A percentile compares a stretch with the other conserved stretches of the same genome.
phyloP scores from a whole-genome alignment of 2,329 filamentous ascomycete species.

The Neophaeococcomyces aloes region DNA sequence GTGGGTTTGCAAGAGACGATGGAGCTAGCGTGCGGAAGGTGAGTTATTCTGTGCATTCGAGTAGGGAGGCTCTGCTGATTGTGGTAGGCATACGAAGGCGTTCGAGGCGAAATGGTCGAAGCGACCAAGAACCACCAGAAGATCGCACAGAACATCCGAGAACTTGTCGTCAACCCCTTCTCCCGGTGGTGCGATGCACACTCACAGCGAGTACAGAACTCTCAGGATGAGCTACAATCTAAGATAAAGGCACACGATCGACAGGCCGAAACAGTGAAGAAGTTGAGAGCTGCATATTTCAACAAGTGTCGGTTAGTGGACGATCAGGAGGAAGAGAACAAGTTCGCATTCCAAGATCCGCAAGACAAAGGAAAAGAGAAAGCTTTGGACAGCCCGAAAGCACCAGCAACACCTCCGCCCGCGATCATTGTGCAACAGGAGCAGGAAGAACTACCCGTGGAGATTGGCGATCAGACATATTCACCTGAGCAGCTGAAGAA shows the following conservation, averaged over 20 bases:
- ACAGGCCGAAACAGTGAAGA: constrained; percentile 81
- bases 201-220: constrained; percentile 79
- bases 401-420: constrained; percentile 41
- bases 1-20: constrained; percentile 83
- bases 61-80: neutral
- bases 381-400: constrained; percentile 50
- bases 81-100: constrained; percentile 76
- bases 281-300: constrained; percentile 91
- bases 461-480: constrained; percentile 85
- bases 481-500: constrained; percentile 80
- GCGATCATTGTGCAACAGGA: constrained; percentile 76
- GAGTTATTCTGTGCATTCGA: constrained; percentile 21
- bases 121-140: constrained; percentile 84
- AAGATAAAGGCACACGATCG: constrained; percentile 89
- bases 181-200: constrained; percentile 93
- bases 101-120: constrained; percentile 85
- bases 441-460: constrained; percentile 69
- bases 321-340: constrained; percentile 96
- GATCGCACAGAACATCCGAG: constrained; percentile 91
- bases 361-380: constrained; percentile 31
- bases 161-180: constrained; percentile 90
- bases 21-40: constrained; percentile 94
- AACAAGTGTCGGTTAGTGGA: constrained; percentile 97
- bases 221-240: constrained; percentile 82
- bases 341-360: constrained; percentile 89